phyloP scores from a whole-genome alignment of 495 filamentous ascomycete species.

The Massariosphaeria phaeospora region DNA sequence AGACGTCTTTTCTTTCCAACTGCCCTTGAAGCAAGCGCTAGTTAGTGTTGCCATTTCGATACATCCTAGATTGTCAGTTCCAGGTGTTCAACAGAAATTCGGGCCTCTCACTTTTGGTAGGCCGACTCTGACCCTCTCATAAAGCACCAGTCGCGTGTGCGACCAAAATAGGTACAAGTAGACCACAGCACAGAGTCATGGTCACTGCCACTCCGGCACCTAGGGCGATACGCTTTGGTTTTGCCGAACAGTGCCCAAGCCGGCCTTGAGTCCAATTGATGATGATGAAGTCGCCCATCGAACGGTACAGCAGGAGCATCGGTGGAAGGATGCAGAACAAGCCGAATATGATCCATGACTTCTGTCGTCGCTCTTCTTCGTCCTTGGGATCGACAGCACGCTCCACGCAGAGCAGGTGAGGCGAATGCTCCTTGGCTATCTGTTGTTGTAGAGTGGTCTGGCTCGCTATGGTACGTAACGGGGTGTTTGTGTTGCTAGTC shows the following conservation, averaged over 20 bases:
- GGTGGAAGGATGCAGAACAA: constrained; percentile 21
- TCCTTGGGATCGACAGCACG: constrained; percentile 2
- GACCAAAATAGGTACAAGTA: constrained; percentile 15
- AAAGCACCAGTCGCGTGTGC: constrained; percentile 5
- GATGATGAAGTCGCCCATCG: constrained; percentile 7
- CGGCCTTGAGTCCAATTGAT: constrained; percentile 6
- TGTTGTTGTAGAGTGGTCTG: neutral
- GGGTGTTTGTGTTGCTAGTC: constrained; percentile 11
- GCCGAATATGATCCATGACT: constrained; percentile 23
- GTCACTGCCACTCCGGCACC: constrained; percentile 8
- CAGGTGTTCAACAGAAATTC: too few species aligned
- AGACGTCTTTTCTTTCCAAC: too few species aligned
- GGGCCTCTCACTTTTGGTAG: too few species aligned
- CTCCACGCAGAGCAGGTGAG: constrained; percentile 20
- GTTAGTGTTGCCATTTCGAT: too few species aligned
- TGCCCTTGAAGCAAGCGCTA: too few species aligned
- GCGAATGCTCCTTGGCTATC: constrained; percentile 13
- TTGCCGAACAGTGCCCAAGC: neutral
- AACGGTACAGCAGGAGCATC: constrained; percentile 22
- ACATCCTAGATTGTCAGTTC: too few species aligned
- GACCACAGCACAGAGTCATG: neutral
- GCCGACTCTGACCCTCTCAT: neutral
- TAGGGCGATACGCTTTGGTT: constrained; percentile 14
- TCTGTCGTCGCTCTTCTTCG: neutral
- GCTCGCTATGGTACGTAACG: constrained; percentile 1